Conservation (phyloP, 1,284 basidiomycete genomes). For the Ceratobasidium sp. region DNA sequence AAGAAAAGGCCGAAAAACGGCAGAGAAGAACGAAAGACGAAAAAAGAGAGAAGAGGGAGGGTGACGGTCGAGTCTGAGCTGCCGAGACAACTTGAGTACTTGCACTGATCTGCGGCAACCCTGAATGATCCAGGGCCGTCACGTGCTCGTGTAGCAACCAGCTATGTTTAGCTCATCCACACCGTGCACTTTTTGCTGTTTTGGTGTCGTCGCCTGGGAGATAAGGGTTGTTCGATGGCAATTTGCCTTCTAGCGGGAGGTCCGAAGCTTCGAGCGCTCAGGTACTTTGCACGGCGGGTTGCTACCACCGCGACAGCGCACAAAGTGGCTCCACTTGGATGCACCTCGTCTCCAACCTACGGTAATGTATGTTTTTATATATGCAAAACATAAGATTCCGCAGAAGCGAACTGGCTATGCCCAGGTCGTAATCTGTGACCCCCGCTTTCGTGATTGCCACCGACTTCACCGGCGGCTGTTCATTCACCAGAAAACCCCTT, state of each 20-base stretch:
- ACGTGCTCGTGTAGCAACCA: background rate
- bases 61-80: background rate
- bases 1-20: background rate
- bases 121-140: background rate
- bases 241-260: background rate
- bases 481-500: too few species aligned
- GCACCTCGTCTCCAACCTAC: background rate
- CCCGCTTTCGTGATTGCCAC: too few species aligned
- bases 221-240: conserved; percentile 9
- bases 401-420: background rate
- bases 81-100: conserved; percentile 13
- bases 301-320: background rate
- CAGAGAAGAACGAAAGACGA: conserved; percentile 21
- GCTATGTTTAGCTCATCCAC: conserved; percentile 15
- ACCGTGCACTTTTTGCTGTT: background rate
- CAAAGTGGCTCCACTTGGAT: conserved; percentile 4
- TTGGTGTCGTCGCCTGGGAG: background rate
- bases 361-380: background rate
- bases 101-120: conserved; percentile 1
- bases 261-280: conserved; percentile 1
- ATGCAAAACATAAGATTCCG: background rate
- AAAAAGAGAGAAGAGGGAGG: conserved; percentile 2
- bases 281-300: background rate
- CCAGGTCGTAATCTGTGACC: background rate
- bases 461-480: too few species aligned